Percentiles rank a stretch among this genome's conserved stretches.
These are phyloP conservation scores for Datura wrightii DNA, from an alignment of 257 asterid species.

Conservation along the genomic window DNA sequence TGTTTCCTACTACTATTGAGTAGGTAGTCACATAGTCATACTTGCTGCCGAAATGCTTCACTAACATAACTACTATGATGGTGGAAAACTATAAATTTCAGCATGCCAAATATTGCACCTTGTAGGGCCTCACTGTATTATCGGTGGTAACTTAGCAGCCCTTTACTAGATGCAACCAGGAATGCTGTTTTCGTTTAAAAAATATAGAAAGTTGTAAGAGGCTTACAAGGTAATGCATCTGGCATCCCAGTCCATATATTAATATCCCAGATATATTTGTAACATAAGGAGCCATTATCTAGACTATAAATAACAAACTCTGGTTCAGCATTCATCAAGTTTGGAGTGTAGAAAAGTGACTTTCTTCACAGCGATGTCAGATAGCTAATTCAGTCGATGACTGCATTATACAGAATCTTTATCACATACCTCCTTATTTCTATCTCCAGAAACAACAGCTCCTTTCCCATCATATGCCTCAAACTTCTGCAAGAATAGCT, in stretches of 20 bases:
- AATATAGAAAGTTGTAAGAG: not conserved
- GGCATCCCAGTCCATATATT: conserved; percentile 15
- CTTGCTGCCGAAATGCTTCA: conserved; percentile 4
- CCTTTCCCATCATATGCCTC: conserved; percentile 85
- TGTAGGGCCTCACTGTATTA: not conserved
- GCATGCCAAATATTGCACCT: not conserved
- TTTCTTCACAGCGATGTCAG: not conserved
- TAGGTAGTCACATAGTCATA: conserved; percentile 8
- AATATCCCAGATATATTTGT: conserved; percentile 4
- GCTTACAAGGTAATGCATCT: conserved; percentile 20
- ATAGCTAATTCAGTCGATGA: not conserved
- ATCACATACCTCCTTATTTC: conserved; percentile 76
- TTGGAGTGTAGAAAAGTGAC: not conserved
- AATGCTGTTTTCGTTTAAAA: not conserved
- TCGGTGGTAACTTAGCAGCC: not conserved
- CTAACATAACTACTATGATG: conserved; percentile 10
- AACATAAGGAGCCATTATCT: conserved; percentile 1
- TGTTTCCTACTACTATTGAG: not conserved
- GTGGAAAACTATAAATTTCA: conserved; percentile 1
- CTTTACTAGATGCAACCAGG: conserved; percentile 15
- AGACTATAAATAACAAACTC: not conserved
- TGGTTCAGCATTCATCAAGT: not conserved
- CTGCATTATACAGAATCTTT: conserved; percentile 28
- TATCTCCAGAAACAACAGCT: conserved; percentile 84
- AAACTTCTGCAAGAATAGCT: conserved; percentile 63